phyloP scores from a whole-genome alignment of 2,329 filamentous ascomycete genomes.

The Fusarium xylarioides region DNA sequence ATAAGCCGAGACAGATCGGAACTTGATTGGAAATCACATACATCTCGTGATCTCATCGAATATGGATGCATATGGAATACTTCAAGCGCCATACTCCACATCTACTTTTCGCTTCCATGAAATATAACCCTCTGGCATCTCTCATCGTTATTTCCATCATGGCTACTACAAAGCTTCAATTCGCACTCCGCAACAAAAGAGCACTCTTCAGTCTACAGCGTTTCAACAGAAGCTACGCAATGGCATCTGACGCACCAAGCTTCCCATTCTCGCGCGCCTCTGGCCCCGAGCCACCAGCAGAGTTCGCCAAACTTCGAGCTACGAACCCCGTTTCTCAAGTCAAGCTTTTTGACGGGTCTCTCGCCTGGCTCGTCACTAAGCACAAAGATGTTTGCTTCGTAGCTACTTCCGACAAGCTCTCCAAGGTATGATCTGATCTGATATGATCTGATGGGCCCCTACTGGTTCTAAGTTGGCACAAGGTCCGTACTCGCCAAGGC shows the following conservation, averaged over 20 bases:
- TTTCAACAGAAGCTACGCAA: neutral
- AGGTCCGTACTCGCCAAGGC: conserved; percentile 53
- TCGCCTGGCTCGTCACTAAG: conserved; percentile 59
- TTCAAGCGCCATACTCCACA: neutral
- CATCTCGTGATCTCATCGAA: conserved; percentile 5
- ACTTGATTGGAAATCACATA: conserved; percentile 16
- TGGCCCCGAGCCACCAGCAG: conserved; percentile 50
- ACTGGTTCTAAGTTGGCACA: neutral
- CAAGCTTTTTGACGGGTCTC: conserved; percentile 56
- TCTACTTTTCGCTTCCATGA: neutral
- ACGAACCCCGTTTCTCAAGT: conserved; percentile 55
- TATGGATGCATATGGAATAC: neutral
- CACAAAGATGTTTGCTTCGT: conserved; percentile 57
- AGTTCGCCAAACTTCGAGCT: conserved; percentile 55
- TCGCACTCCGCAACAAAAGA: neutral
- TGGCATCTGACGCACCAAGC: conserved; percentile 8
- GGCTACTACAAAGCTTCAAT: neutral
- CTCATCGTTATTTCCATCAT: neutral
- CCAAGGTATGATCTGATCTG: conserved; percentile 49
- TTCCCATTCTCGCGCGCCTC: conserved; percentile 38
- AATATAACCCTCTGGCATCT: neutral
- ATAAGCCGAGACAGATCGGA: neutral
- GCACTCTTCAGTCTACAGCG: neutral
- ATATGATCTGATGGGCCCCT: too few relatives aligned
- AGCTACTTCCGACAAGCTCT: conserved; percentile 55